Base-by-base conservation (phyloP, 192 early-diverging fungal species). In the Thamnidium elegans region DNA sequence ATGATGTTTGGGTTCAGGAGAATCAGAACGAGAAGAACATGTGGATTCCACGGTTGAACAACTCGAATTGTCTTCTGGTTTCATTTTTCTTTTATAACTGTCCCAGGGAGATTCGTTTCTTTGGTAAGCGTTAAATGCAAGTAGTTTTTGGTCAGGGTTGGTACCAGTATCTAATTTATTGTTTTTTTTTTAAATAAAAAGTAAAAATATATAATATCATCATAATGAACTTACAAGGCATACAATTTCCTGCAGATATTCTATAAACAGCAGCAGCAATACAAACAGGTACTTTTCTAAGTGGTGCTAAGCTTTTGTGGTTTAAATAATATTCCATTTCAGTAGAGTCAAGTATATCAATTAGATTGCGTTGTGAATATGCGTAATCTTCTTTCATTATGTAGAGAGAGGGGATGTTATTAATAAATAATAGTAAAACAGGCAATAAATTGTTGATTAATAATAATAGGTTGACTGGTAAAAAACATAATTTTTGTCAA, bases 301-400 rank as follows among this genome's bases (percentile, higher is more conserved):
- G 46, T 48, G 46, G 17, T 17, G 46, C 13, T 19, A 48, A 14
- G 4, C 17, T 48, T 19, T 48, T 19, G 4, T 48, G 15, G 13
- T 48, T 19, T 19, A 48, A 48, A 48, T 48, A 48, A 19, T 48
- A 48, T 19, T 48, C 46, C 46, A 48, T 48, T 39, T 39, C 36
- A 3, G 36, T 39, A 9, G 36, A 4, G 36, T 39, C 36, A 39
- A 39, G 36, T 39, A 39, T 39, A 6, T 39, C 36, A 39, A 39
- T 39, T 9, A 39, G 36, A 39, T 39, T 39, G 7, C 36, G 36
- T 39, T 39, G 36, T 39, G 36, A 9, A 39, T 39, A 39, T 6
- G 7, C 36, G 36, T 10, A 39, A 39, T 39, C 36, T 10, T 26
- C 26, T 26, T 26, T 26, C 26, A 26, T 26, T 26, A 39, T 36